Conservation (phyloP, 2,329 filamentous ascomycete genomes). For the Metarhizium anisopliae region DNA sequence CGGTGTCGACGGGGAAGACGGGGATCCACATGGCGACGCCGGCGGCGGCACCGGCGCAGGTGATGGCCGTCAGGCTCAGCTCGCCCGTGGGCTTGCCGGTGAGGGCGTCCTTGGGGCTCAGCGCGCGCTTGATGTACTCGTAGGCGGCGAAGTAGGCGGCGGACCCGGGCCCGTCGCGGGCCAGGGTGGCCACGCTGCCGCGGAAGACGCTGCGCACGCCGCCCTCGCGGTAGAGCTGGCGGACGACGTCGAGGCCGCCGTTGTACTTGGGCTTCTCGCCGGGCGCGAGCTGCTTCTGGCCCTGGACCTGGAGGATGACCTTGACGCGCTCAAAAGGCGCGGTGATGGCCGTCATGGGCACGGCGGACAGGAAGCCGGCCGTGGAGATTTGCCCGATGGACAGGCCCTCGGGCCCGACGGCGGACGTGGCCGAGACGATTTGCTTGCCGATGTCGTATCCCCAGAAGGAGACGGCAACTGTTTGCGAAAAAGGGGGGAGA, state of each 20-base stretch:
- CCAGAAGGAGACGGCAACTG: constrained; percentile 66
- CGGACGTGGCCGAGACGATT: constrained; percentile 62
- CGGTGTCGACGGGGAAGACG: constrained; percentile 93
- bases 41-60: constrained; percentile 78
- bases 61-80: constrained; percentile 73
- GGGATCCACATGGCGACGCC: constrained; percentile 99
- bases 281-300: constrained; percentile 77
- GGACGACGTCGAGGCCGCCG: constrained; percentile 81
- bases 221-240: constrained; percentile 85
- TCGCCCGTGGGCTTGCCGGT: constrained; percentile 66
- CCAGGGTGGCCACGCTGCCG: constrained; percentile 81
- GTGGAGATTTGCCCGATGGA: constrained; percentile 80
- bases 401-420: constrained; percentile 60
- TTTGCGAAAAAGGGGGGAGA: background rate
- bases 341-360: constrained; percentile 97
- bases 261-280: constrained; percentile 90
- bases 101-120: constrained; percentile 73
- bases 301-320: constrained; percentile 95
- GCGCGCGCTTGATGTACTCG: constrained; percentile 81
- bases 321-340: constrained; percentile 98
- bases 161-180: constrained; percentile 83
- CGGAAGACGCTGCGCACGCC: constrained; percentile 89
- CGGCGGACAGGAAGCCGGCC: constrained; percentile 94
- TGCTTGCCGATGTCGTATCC: constrained; percentile 94
- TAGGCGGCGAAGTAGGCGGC: constrained; percentile 97